Evolutionary conservation across 1,284 basidiomycete species (phyloP), one percentile per base, ranked within the genome.

Genomic region (Heterobasidion annosum): DNA sequence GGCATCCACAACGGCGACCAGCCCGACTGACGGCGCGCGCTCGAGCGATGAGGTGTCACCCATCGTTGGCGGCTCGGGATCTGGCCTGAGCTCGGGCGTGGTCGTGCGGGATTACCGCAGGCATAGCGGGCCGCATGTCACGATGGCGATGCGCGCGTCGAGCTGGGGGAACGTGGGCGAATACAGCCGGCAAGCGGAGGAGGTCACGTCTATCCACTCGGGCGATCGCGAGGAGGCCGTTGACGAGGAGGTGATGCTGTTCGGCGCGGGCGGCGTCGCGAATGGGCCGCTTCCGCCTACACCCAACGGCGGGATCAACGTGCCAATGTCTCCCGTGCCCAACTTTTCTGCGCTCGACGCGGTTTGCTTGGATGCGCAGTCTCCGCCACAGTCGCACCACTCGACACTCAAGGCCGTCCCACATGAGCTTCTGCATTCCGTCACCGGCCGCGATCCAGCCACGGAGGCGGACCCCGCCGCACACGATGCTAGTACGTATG

Each of bases 81-180:
- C 9, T 33, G 50, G 1, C 13, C 12, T 43, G 40, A 43, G 40
- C 16, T 16, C 13, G 4, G 12, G 12, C 45, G 54, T 16, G 59
- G 63, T 48, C 63, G 68, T 51, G 70, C 16, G 71, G 51, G 68
- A 65, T 43, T 68, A 73, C 57, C 65, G 67, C 32, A 57, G 70
- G 40, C 65, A 65, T 51, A 61, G 63, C 15, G 55, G 60, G 54
- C 55, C 62, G 55, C 56, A 56, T 7, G 60, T 60, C 50, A 60
- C 61, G 54, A 70, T 67, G 59, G 76, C 76, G 25, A 71, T 79
- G 60, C 73, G 83, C 12, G 83, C 83, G 8, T 82, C 82, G 48
- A 85, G 82, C 62, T 85, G 82, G 82, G 75, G 73, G 2, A 77
- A 81, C 34, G 72, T 73, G 32, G 62, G 65, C 3, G 73, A 79